Evolutionary conservation across 345 rosid species (phyloP), one percentile per base, ranked within the genome.

Genomic region (Rhizophora mangle): DNA sequence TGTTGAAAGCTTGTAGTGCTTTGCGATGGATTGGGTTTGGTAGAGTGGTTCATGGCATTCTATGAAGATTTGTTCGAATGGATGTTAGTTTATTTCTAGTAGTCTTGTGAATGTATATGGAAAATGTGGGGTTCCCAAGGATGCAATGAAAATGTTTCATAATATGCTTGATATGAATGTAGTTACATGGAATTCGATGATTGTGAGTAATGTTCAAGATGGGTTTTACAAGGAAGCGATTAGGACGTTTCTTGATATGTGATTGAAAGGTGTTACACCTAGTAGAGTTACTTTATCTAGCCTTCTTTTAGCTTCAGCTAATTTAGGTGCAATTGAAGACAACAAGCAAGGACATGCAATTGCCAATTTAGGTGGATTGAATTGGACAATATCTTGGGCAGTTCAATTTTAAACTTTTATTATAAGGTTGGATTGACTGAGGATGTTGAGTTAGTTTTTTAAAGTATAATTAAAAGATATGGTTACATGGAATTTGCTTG

Each of bases 401-500:
- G 88, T 65, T 89, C 94, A 11, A 64, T 88, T 8, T 60, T 92
- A 68, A 92, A 89, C 64, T 89, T 92, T 60, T 92, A 89, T 77
- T 76, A 86, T 31, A 92, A 89, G 76, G 82, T 85, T 72, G 88
- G 94, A 29, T 79, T 84, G 80, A 68, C 88, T 15, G 87, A 82
- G 78, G 84, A 85, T 74, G 92, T 90, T n/a, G 84, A 89, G 84
- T 73, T 83, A 72, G 77, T 83, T 26, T 89, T 89, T 60, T 60
- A 71, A 74, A 76, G 78, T 39, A 83, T 88, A 79, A 4, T 70
- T 31, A 21, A 89, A 79, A 43, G 97, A 92, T 79, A 84, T 76
- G 29, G 94, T 89, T 9, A 85, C 90, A 29, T 92, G 97, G 96
- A 92, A 92, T 84, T 72, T 92, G 74, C 77, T 92, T n/a, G 80